Evolutionary conservation across 1,284 basidiomycete species (phyloP), one percentile per base, ranked within the genome.

Genomic region (Moniliophthora roreri): DNA sequence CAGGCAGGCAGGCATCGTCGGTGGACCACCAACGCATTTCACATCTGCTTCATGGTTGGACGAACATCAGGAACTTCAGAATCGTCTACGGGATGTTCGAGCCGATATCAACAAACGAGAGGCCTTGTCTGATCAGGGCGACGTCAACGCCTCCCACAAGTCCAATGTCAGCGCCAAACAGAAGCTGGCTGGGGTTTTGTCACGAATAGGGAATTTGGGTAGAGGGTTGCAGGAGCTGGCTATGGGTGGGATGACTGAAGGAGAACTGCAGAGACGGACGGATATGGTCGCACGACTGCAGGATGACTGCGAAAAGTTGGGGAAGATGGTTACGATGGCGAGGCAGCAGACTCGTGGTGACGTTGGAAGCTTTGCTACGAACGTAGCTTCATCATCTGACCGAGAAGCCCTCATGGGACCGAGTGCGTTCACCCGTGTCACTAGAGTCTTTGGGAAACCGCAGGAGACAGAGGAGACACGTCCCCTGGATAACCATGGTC

Each of bases 31-130:
- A 7, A 64, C 68, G 26, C 77, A 80, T 53, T 91, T 89, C 72
- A 89, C 89, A 0, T 79, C 83, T 1, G 74, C 86, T 11, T 84
- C 86, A 36, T 95, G 93, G 93, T 77, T 95, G 18, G 87, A 93
- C 57, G 93, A 95, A 67, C 89, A 94, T 63, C 70, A 81, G 48
- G 85, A 87, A 47, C 70, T 95, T 9, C 85, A 89, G 64, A 75
- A 80, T n/a, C 78, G 85, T 41, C 77, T 93, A 45, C 85, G 93
- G 37, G 82, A 87, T 59, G 80, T 93, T 47, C 89, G 93, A 58
- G 87, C 92, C 6, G 84, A 91, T 58, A 80, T 96, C 65, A 87
- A 93, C 70, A 88, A 88, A 66, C 86, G 94, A 41, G 93, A 97
- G 69, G 84, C 91, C 0, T 80, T 95, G 52, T 80, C 87, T 4